A percentile compares a stretch with the other conserved stretches of the same genome.
Conservation (phyloP, 2,329 filamentous ascomycete genomes). For the Cladosporium colombiae region DNA sequence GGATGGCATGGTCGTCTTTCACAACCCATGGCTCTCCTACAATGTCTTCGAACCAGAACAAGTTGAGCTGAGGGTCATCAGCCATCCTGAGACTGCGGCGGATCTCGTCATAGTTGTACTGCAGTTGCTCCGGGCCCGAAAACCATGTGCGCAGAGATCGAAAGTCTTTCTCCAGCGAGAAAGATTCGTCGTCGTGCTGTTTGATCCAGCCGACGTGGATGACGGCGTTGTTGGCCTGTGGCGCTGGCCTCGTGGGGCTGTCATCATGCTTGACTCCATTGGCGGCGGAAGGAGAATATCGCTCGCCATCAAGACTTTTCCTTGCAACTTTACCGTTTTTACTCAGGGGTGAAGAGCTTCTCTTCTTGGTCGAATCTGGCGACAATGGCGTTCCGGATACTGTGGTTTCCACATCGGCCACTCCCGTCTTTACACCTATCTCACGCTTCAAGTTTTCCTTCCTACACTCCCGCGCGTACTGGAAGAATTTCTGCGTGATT, state of each 20-base stretch:
- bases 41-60: conserved; percentile 7
- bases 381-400: neutral
- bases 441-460: neutral
- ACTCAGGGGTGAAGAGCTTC: neutral
- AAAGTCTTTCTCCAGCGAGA: conserved; percentile 3
- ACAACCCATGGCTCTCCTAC: neutral
- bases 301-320: neutral
- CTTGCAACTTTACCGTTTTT: neutral
- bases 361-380: neutral
- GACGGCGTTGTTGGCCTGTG: neutral
- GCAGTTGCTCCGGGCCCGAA: neutral
- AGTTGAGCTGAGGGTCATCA: neutral
- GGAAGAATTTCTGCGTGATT: neutral
- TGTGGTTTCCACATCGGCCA: neutral
- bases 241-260: neutral
- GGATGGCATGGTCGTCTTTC: neutral
- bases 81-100: neutral
- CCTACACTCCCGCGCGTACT: neutral
- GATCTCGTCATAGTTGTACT: neutral
- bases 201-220: neutral
- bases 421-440: too few species aligned
- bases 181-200: neutral
- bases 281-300: neutral
- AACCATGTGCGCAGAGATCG: conserved; percentile 11
- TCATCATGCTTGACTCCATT: neutral